Evolutionary conservation across 2,329 filamentous ascomycete species (phyloP), one percentile per base, ranked within the genome.

Genomic region (Furcasterigmium furcatum): DNA sequence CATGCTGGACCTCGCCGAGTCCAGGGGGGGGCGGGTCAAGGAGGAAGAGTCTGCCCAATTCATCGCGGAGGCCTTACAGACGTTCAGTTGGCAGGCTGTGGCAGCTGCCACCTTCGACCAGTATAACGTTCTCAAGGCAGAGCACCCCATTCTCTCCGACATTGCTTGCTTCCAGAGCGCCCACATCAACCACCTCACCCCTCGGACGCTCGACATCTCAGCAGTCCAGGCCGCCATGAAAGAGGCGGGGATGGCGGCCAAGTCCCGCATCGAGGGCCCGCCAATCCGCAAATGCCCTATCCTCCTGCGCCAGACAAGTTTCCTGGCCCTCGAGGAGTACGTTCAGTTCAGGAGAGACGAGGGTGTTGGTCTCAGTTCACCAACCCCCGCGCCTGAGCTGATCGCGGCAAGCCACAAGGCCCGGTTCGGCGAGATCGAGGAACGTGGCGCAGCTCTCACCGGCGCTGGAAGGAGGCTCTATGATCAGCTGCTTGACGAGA

Each of bases 131-230:
- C 61, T 79, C 3, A 64, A 63, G 10, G 52, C 52, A 1, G 71
- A 73, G 46, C 71, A 76, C 43, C 70, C 74, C 0, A 60, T 77
- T 4, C 56, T 77, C 4, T 73, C 73, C 1, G 74, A 77, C 45
- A 68, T 77, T 34, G 70, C 58, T 1, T 64, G 57, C 41, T 68
- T 68, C 48, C 52, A 50, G 6, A 71, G 61, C 21, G 60, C 72
- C 1, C 75, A 79, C 50, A 74, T 79, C 53, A 79, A 79, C 48
- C 76, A 79, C 44, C 64, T 79, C 2, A 78, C 76, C 0, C 76
- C 76, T 0, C 62, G 73, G 2, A 74, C 73, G 0, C 58, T 77
- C 4, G 68, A 78, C 45, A 79, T 79, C 21, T 61, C 66, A 9
- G 52, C 61, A 0, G 71, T 67, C 1, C 73, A 78, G 44, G 39